Percentiles rank a stretch among this genome's conserved stretches.
Evolutionary conservation across 2,329 filamentous ascomycete species (phyloP).

Genomic region (Passalora sequoiae): DNA sequence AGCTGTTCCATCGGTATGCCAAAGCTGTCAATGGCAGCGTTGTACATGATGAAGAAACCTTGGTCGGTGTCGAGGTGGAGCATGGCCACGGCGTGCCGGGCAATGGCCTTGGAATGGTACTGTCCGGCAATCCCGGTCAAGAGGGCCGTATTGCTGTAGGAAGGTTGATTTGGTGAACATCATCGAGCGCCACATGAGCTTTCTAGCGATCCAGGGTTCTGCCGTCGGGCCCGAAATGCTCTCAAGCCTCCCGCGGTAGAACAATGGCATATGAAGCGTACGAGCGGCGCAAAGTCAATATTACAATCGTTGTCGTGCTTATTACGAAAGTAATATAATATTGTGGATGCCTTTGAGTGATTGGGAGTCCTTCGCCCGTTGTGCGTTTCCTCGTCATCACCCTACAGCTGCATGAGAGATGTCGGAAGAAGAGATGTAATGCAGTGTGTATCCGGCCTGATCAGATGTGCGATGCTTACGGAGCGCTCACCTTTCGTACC

Average conservation of each 20-base stretch:
- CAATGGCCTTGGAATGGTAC: slow-evolving; percentile 6
- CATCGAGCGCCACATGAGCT: slow-evolving; percentile 12
- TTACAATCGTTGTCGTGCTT: background rate
- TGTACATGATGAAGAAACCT: slow-evolving; percentile 44
- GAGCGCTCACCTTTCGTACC: too few relatives aligned
- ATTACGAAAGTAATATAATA: background rate
- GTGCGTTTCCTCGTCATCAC: too few relatives aligned
- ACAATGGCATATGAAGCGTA: background rate
- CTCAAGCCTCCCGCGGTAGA: slow-evolving; percentile 7
- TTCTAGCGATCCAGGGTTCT: background rate
- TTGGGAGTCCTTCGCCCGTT: too few relatives aligned
- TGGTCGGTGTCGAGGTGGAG: slow-evolving; percentile 16
- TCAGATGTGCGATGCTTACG: too few relatives aligned
- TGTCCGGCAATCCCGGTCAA: slow-evolving; percentile 21
- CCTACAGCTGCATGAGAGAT: too few relatives aligned
- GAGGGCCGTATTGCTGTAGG: slow-evolving; percentile 10
- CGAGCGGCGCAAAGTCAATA: background rate
- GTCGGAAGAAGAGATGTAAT: too few relatives aligned
- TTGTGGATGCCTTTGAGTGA: too few relatives aligned
- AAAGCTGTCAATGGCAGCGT: slow-evolving; percentile 52
- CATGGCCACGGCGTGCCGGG: slow-evolving; percentile 7
- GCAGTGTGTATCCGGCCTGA: too few relatives aligned
- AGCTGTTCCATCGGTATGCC: slow-evolving; percentile 57
- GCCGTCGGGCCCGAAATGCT: slow-evolving; percentile 1
- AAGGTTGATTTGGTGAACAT: slow-evolving; percentile 10